phyloP scores from a whole-genome alignment of 495 filamentous ascomycete species.

The Glonium stellatum region DNA sequence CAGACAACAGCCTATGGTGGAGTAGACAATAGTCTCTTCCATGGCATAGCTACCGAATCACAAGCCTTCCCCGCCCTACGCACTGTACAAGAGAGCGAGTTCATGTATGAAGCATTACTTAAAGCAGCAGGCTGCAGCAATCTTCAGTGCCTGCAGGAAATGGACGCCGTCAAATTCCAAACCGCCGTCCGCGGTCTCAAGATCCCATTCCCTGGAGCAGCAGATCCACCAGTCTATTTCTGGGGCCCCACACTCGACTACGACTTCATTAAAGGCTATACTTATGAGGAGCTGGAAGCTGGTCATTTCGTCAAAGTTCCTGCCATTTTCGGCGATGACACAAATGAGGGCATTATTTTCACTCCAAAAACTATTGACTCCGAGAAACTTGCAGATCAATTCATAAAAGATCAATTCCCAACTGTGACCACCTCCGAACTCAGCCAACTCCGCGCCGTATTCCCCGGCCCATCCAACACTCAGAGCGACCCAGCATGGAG shows the following conservation, averaged over 20 bases:
- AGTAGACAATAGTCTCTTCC: slow-evolving; percentile 39
- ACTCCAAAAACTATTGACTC: slow-evolving; percentile 44
- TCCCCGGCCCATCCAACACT: slow-evolving; percentile 30
- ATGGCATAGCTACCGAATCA: slow-evolving; percentile 53
- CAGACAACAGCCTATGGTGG: slow-evolving; percentile 61
- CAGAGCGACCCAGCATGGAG: slow-evolving; percentile 12
- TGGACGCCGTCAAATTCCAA: slow-evolving; percentile 24
- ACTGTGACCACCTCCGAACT: slow-evolving; percentile 48
- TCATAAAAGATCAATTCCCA: slow-evolving; percentile 59
- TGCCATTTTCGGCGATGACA: slow-evolving; percentile 62
- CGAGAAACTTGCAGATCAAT: slow-evolving; percentile 45
- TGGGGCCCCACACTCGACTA: slow-evolving; percentile 40
- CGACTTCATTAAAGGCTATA: slow-evolving; percentile 53
- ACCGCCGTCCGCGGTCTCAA: slow-evolving; percentile 14
- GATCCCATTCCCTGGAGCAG: slow-evolving; percentile 13
- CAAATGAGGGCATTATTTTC: slow-evolving; percentile 65
- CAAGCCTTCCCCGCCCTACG: slow-evolving; percentile 58
- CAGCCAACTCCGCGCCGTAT: slow-evolving; percentile 49
- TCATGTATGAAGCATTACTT: slow-evolving; percentile 58
- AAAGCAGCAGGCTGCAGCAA: slow-evolving; percentile 46
- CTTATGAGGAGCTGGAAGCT: slow-evolving; percentile 50
- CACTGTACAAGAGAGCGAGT: slow-evolving; percentile 55
- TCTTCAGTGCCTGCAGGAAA: slow-evolving; percentile 10
- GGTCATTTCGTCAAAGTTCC: slow-evolving; percentile 63
- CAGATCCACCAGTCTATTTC: slow-evolving; percentile 15